Percentiles rank a stretch among this genome's conserved stretches.
Evolutionary conservation across 306 rosid genomes (phyloP).

Genomic region (barrel medic (Medicago truncatula)): MtrunA17r5.0-ANR NC_053049.1:41837501-41838000

Average conservation of each 20-base stretch:
- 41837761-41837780: constrained; percentile 30
- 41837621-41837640: constrained; percentile 18
- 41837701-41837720: too few relatives aligned
- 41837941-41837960: constrained; percentile 77
- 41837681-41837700: too few relatives aligned
- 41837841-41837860: constrained; percentile 94
- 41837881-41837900: constrained; percentile 99
- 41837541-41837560: background rate
- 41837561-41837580: background rate
- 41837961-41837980: constrained; percentile 88
- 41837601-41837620: too few relatives aligned
- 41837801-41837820: constrained; percentile 76
- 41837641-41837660: constrained; percentile 33
- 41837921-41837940: constrained; percentile 83
- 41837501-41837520: too few relatives aligned
- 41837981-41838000: constrained; percentile 63
- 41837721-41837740: too few relatives aligned
- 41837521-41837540: too few relatives aligned
- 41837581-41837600: background rate
- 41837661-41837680: too few relatives aligned
- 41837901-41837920: constrained; percentile 80
- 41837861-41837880: constrained; percentile 82
- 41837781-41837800: constrained; percentile 95
- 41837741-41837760: too few relatives aligned
- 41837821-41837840: constrained; percentile 75